These are phyloP conservation scores for Tephrocybe rancida DNA, from an alignment of 768 basidiomycete genomes.

Conservation along the genomic window DNA sequence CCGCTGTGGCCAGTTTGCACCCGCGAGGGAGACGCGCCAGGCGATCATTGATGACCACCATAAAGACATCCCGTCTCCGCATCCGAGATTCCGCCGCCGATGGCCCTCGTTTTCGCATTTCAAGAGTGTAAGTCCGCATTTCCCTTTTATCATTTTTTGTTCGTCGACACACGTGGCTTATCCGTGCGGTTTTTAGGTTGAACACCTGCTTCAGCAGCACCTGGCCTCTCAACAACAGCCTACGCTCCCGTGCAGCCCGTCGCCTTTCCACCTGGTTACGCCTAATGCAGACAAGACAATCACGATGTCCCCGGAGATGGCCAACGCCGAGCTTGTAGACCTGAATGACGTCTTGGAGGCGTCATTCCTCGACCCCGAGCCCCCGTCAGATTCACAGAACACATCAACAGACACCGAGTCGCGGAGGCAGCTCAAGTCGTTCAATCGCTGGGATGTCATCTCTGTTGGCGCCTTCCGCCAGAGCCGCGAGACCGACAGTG, in stretches of 20 bases:
- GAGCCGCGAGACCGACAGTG: conserved; percentile 41
- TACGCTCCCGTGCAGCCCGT: conserved; percentile 24
- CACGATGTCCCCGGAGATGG: conserved; percentile 34
- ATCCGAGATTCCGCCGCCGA: conserved; percentile 42
- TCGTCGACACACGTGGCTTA: conserved; percentile 7
- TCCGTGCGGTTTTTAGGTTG: conserved; percentile 30
- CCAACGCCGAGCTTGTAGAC: conserved; percentile 55
- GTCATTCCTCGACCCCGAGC: conserved; percentile 67
- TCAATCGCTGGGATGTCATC: conserved; percentile 75
- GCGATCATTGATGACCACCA: conserved; percentile 49
- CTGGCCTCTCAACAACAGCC: conserved; percentile 28
- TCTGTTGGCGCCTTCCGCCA: conserved; percentile 75
- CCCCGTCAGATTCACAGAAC: conserved; percentile 31
- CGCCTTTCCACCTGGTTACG: conserved; percentile 17
- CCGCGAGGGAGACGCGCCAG: conserved; percentile 33
- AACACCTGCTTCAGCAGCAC: conserved; percentile 36
- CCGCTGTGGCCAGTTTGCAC: conserved; percentile 43
- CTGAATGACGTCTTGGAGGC: conserved; percentile 80
- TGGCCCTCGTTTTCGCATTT: conserved; percentile 31
- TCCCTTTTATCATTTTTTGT: conserved; percentile 5
- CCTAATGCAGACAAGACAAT: conserved; percentile 10
- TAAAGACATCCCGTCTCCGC: conserved; percentile 51
- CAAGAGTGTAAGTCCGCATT: conserved; percentile 34
- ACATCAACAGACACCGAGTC: conserved; percentile 37
- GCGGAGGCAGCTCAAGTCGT: conserved; percentile 44